These are phyloP conservation scores for Candida odintsovae DNA, from an alignment of 805 yeast genomes.

Conservation along the genomic window DNA sequence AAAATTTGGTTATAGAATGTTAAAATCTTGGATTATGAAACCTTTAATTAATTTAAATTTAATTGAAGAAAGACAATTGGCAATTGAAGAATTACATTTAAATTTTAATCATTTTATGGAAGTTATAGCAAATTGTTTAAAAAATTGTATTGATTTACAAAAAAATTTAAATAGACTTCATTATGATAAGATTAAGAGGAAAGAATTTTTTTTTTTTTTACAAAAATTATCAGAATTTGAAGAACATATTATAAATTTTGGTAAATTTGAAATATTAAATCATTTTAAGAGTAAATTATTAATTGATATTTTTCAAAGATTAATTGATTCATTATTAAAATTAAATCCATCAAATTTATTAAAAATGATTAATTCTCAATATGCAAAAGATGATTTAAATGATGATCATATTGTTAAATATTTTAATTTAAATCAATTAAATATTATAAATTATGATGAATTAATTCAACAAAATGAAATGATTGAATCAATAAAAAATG, in stretches of 20 bases:
- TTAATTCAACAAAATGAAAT: constrained; percentile 32
- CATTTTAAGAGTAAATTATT: constrained; percentile 29
- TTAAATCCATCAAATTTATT: constrained; percentile 32
- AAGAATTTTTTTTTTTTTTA: constrained; percentile 53
- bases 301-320: constrained; percentile 28
- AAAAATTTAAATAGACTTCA: constrained; percentile 51
- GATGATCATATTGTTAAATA: constrained; percentile 40
- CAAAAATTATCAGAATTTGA: constrained; percentile 32
- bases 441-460: constrained; percentile 15
- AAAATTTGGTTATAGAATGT: constrained; percentile 61
- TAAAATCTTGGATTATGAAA: constrained; percentile 66
- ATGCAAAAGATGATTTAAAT: constrained; percentile 47
- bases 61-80: constrained; percentile 58
- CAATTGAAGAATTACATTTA: constrained; percentile 44
- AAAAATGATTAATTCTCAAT: constrained; percentile 42
- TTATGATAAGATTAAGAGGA: constrained; percentile 52
- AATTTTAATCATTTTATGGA: constrained; percentile 35
- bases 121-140: constrained; percentile 27
- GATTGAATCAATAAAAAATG: constrained; percentile 35
- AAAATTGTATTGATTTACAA: constrained; percentile 50
- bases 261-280: constrained; percentile 22
- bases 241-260: constrained; percentile 23
- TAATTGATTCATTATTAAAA: constrained; percentile 30
- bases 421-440: constrained; percentile 32
- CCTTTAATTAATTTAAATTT: constrained; percentile 55